Conservation (phyloP, 371 early-diverging fungal species). For the Fennellomyces sp. region DNA sequence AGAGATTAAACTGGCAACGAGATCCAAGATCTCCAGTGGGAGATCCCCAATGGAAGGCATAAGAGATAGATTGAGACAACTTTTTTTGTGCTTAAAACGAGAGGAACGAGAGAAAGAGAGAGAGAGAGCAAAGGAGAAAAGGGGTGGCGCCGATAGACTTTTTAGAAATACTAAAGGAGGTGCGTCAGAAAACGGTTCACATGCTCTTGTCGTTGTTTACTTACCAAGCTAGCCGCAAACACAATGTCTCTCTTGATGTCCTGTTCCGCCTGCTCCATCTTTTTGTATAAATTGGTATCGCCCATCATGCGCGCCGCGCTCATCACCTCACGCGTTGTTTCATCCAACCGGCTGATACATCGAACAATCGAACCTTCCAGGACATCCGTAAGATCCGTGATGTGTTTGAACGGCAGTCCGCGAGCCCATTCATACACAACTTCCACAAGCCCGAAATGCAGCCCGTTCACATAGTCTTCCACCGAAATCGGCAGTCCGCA, state of each 20-base stretch:
- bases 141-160: not conserved
- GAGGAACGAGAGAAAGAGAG: not conserved
- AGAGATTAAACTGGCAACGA: not conserved
- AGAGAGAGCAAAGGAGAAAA: not conserved
- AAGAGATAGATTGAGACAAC: too few species aligned
- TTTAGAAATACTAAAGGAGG: not conserved
- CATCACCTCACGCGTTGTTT: constrained; percentile 95
- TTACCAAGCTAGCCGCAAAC: constrained; percentile 94
- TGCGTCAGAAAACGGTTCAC: too few species aligned
- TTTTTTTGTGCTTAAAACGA: not conserved
- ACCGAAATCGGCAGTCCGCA: constrained; percentile 66
- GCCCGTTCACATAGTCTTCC: constrained; percentile 55
- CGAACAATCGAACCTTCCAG: constrained; percentile 98
- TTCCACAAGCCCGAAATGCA: constrained; percentile 92
- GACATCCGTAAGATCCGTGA: constrained; percentile 93
- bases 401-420: constrained; percentile 92
- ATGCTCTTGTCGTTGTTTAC: too few species aligned
- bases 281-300: constrained; percentile 88
- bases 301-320: constrained; percentile 96
- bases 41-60: not conserved
- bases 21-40: not conserved
- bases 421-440: constrained; percentile 99
- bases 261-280: constrained; percentile 94
- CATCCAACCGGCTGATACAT: constrained; percentile 96
- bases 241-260: constrained; percentile 98